Conservation (phyloP, 129 eudicot species). For the Flaveria ramosissima region DNA sequence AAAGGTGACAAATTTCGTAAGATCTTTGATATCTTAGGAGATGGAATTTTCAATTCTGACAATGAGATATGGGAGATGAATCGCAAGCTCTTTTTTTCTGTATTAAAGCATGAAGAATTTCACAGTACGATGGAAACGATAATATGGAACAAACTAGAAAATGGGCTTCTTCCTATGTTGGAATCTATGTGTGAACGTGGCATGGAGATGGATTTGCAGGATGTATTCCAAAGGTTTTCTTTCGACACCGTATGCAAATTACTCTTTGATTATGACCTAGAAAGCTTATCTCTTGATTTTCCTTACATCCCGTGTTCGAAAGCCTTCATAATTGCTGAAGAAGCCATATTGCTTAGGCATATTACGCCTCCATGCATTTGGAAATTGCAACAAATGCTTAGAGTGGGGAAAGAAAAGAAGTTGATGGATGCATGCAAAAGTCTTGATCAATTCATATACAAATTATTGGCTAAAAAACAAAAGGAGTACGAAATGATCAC, state of each 20-base stretch:
- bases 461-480: neutral
- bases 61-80: slow-evolving; percentile 36
- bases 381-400: slow-evolving; percentile 1
- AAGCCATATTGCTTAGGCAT: slow-evolving; percentile 45
- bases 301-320: slow-evolving; percentile 27
- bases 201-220: slow-evolving; percentile 44
- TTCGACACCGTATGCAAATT: slow-evolving; percentile 38
- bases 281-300: slow-evolving; percentile 32
- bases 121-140: slow-evolving; percentile 7
- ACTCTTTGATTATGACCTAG: slow-evolving; percentile 36
- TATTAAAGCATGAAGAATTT: neutral
- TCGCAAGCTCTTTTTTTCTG: slow-evolving; percentile 14
- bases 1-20: slow-evolving; percentile 35
- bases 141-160: slow-evolving; percentile 6
- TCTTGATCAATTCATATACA: neutral
- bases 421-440: neutral
- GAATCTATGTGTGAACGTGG: neutral
- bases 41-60: slow-evolving; percentile 38
- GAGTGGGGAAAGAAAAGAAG: slow-evolving; percentile 4
- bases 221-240: slow-evolving; percentile 47
- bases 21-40: slow-evolving; percentile 46
- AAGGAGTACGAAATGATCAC: neutral
- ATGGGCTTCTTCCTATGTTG: slow-evolving; percentile 16
- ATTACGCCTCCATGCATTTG: slow-evolving; percentile 35
- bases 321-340: slow-evolving; percentile 24